These are phyloP conservation scores for Tanacetum coccineum DNA, from an alignment of 129 eudicot genomes.

Conservation along the genomic window DNA sequence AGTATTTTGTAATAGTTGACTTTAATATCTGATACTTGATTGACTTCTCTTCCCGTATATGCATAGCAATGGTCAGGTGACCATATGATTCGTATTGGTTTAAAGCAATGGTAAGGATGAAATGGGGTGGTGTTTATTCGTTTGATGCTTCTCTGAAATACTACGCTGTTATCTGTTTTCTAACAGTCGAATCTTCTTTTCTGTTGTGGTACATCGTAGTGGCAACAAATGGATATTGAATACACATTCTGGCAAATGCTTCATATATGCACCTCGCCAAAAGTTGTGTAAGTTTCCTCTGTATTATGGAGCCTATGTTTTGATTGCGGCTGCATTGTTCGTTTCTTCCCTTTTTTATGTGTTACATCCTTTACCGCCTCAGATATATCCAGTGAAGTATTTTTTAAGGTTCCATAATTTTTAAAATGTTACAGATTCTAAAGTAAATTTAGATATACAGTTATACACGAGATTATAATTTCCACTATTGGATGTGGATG, in stretches of 20 bases:
- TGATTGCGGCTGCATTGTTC: neutral
- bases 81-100: neutral
- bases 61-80: neutral
- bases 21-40: too few relatives aligned
- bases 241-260: conserved; percentile 99
- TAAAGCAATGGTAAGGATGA: neutral
- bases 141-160: conserved; percentile 13
- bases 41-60: neutral
- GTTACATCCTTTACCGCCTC: conserved; percentile 7
- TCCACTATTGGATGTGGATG: neutral
- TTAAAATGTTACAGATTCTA: neutral
- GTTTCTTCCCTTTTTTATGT: conserved; percentile 4
- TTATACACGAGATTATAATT: conserved; percentile 2
- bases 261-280: conserved; percentile 94
- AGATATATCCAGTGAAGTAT: conserved; percentile 6
- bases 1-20: too few relatives aligned
- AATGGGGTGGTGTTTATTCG: neutral
- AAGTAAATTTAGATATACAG: neutral
- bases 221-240: conserved; percentile 99
- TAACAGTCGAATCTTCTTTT: conserved; percentile 10
- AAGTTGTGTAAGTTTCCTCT: conserved; percentile 87
- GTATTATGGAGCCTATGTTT: conserved; percentile 9
- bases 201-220: conserved; percentile 45
- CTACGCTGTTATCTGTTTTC: conserved; percentile 18
- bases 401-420: neutral